These are phyloP conservation scores for Pelargonium australe DNA, from an alignment of 441 rosid species.

Conservation along the genomic window DNA sequence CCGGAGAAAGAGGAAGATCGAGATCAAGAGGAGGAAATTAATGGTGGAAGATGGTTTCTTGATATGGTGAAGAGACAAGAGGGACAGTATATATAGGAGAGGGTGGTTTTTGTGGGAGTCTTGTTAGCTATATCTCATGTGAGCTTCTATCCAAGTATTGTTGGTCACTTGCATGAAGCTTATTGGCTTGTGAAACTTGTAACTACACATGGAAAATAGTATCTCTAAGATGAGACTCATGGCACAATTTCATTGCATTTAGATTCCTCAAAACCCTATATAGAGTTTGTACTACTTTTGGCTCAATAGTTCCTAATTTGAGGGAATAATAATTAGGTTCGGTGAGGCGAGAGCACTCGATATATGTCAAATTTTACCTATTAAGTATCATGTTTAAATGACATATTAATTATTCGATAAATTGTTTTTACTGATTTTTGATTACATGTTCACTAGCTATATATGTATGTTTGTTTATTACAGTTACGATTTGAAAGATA, in stretches of 20 bases:
- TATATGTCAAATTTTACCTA: too few species aligned
- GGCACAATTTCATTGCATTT: not conserved
- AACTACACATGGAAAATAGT: not conserved
- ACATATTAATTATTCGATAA: too few species aligned
- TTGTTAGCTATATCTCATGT: too few species aligned
- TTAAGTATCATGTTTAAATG: too few species aligned
- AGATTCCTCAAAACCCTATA: not conserved
- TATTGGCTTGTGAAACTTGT: not conserved
- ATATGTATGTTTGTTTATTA: too few species aligned
- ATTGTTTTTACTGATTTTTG: too few species aligned
- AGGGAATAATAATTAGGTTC: not conserved
- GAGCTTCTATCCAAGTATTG: not conserved
- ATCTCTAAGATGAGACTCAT: not conserved
- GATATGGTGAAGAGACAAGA: not conserved
- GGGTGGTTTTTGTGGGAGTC: not conserved
- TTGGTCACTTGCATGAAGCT: not conserved
- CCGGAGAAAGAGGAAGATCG: too few species aligned
- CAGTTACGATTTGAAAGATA: too few species aligned
- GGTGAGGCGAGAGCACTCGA: not conserved
- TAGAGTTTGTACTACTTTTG: not conserved
- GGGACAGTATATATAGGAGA: not conserved
- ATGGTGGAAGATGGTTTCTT: not conserved
- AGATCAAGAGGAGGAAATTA: not conserved
- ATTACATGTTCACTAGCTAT: too few species aligned
- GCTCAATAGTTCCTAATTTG: not conserved